Evolutionary conservation across 371 early-diverging fungal species (phyloP).

Genomic region (Saksenaea vasiformis): DNA sequence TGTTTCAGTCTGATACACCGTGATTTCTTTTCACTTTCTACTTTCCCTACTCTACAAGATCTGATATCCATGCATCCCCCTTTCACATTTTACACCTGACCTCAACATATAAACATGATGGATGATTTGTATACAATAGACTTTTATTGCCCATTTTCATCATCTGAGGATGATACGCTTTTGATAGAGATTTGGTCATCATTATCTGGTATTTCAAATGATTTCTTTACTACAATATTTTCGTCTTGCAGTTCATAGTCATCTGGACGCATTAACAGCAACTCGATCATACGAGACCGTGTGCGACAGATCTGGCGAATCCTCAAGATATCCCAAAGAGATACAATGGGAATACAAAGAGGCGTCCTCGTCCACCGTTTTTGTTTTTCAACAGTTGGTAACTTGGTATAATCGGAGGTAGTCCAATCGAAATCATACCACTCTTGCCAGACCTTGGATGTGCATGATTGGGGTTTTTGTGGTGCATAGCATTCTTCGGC

Average conservation of each 20-base stretch:
- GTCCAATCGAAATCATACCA: constrained; percentile 19
- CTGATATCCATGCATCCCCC: neutral
- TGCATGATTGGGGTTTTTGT: neutral
- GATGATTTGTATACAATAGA: neutral
- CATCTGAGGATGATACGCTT: neutral
- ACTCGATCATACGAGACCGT: constrained; percentile 9
- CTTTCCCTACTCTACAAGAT: neutral
- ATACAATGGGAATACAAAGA: constrained; percentile 10
- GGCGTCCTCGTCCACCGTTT: constrained; percentile 14
- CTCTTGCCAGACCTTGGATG: neutral
- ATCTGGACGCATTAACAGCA: constrained; percentile 11
- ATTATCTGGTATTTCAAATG: constrained; percentile 9
- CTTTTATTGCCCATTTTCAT: neutral
- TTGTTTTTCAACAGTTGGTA: neutral
- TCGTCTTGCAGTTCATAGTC: constrained; percentile 14
- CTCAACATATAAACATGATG: neutral
- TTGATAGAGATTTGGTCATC: neutral
- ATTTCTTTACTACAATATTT: constrained; percentile 11
- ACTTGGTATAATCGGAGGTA: constrained; percentile 8
- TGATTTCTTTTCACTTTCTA: neutral
- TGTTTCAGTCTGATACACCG: constrained; percentile 14
- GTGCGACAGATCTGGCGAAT: constrained; percentile 36
- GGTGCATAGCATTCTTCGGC: constrained; percentile 11
- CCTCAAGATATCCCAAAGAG: constrained; percentile 33
- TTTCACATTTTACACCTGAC: neutral